Evolutionary conservation across 1,284 basidiomycete species (phyloP), one percentile per base, ranked within the genome.

Genomic region (Salmacisia buchloeana): DNA sequence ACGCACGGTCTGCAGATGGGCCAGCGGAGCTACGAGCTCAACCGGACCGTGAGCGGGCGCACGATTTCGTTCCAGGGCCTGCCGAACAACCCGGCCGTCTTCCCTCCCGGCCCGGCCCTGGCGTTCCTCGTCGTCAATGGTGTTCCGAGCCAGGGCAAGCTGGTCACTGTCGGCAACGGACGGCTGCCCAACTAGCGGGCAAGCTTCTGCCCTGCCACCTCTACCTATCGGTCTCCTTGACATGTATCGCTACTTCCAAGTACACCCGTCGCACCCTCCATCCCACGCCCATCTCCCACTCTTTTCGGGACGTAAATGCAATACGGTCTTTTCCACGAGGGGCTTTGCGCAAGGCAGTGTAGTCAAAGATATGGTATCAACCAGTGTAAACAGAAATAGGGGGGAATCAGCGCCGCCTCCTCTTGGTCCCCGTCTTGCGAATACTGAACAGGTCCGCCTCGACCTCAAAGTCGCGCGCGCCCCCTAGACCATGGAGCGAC

Each of bases 401-500:
- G n/a, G n/a, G n/a, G n/a, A n/a, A n/a, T 49, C 45, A 49, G 21
- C 45, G n/a, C 49, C 49, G 68, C 33, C 69, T 58, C 58, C 79
- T 69, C 67, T 81, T 80, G 49, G 66, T 64, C 49, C 73, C 76
- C 41, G 68, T 72, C 66, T 78, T 77, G 62, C 75, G 70, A 38
- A 79, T 76, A 45, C 75, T 71, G 65, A 79, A 77, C 60, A 79
- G 67, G 63, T 79, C 77, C 52, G 71, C 70, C 66, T 79, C 77
- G 25, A 78, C 67, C 66, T 79, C 77, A 63, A 74, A 72, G 69
- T 79, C 77, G 62, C 73, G 73, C 38, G 77, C 77, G 18, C 69
- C 61, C n/a, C 75, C 77, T 1, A 79, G 68, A 66, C 77, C 75
- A 57, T 68, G 66, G 33, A 79, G 68, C 49, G 71, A 73, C 64